Base-by-base conservation (phyloP, 2,329 filamentous ascomycete genomes). In the Beauveria scarabaeidicola region DNA sequence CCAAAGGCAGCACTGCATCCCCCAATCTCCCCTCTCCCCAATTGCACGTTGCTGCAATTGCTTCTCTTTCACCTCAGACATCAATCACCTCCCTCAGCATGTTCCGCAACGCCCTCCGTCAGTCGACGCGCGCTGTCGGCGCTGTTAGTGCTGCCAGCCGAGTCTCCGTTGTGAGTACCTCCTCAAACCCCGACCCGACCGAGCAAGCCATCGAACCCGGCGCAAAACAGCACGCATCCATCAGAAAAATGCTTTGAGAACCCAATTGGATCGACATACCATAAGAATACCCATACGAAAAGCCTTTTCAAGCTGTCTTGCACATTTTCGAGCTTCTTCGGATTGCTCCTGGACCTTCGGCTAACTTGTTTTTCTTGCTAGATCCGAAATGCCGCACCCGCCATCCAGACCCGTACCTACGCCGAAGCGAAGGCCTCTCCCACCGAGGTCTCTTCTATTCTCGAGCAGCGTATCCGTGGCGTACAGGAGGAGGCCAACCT, bases 381-480 rank as follows among this genome's bases (percentile, higher is more conserved):
- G 93, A 36, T 36, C 32, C 92, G 92, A 85, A 88, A 88, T 83
- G 87, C 86, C 82, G 84, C 85, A 81, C 90, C 91, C 75, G 87
- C 85, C 69, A 81, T 88, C 76, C 86, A 89, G 76, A 78, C 86
- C 77, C 90, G 94, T 80, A 85, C 84, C 78, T 97, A 96, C 81
- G 93, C 91, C 79, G 92, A 96, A 74, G 89, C 90, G 69, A 97
- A 97, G 86, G 91, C 94, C 72, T 79, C 91, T 63, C 94, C 94
- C 71, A 99, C 93, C 73, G 94, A 99, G 84, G 93, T 97, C 72
- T 97, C 94, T 70, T 97, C 93, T 70, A 97, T 99, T 79, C 90
- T 99, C 75, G 94, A 97, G 84, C 93, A 97, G 86, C 87, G 92
- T 80, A 99, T 99, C 75, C 90, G 94, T 76, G 94, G 94, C 84